Evolutionary conservation across 2,329 filamentous ascomycete species (phyloP).

Genomic region (Lecanicillium sp.): DNA sequence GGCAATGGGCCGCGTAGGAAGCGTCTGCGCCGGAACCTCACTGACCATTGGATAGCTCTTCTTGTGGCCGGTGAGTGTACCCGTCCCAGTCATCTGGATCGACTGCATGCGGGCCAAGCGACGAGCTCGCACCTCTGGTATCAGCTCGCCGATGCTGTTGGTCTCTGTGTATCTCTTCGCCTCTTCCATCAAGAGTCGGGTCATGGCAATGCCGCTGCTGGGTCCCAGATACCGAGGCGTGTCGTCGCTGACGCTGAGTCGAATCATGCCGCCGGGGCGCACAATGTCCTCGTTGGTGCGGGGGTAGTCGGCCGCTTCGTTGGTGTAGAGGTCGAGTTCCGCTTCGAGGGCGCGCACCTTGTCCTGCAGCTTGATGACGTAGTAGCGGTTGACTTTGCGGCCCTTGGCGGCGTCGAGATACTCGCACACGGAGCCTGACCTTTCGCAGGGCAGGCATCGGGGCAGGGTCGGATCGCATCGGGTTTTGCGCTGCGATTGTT

Average conservation of each 20-base stretch:
- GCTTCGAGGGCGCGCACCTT: constrained; percentile 75
- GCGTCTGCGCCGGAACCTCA: constrained; percentile 65
- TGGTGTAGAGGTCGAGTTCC: constrained; percentile 71
- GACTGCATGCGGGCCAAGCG: constrained; percentile 51
- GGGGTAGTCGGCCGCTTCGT: constrained; percentile 63
- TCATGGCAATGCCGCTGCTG: constrained; percentile 93
- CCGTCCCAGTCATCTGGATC: constrained; percentile 40
- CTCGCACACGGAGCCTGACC: constrained; percentile 84
- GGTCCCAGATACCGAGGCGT: constrained; percentile 82
- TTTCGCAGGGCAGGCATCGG: constrained; percentile 85
- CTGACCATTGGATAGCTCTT: constrained; percentile 91
- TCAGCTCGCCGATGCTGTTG: constrained; percentile 84
- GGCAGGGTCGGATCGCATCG: constrained; percentile 90
- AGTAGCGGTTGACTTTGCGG: constrained; percentile 78
- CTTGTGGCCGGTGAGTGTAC: constrained; percentile 50
- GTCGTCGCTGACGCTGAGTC: constrained; percentile 78
- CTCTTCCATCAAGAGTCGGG: constrained; percentile 89
- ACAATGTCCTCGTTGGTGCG: constrained; percentile 77
- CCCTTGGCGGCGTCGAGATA: constrained; percentile 90
- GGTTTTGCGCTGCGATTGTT: constrained; percentile 68
- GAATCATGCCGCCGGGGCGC: constrained; percentile 77
- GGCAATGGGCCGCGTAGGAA: constrained; percentile 68
- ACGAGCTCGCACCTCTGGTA: constrained; percentile 63
- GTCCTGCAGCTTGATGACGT: constrained; percentile 87
- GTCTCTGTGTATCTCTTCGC: constrained; percentile 90